Evolutionary conservation across 768 basidiomycete genomes (phyloP).

Genomic region (Leccinum boreale): DNA sequence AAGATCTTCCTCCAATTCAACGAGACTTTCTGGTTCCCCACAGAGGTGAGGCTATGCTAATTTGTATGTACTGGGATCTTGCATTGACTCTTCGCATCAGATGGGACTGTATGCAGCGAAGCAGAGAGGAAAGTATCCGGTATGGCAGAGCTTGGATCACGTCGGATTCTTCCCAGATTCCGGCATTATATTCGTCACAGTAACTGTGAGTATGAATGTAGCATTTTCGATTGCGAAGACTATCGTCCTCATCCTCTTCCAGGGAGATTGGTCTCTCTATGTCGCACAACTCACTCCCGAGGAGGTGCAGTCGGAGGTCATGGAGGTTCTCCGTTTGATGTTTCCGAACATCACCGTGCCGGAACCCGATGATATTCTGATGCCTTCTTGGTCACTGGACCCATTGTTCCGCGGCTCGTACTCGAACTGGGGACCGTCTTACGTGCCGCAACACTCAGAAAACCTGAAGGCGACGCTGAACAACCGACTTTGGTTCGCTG

Average conservation of each 20-base stretch:
- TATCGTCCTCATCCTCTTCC: background rate
- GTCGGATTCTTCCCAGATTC: conserved; percentile 57
- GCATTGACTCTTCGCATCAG: conserved; percentile 6
- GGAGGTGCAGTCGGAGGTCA: conserved; percentile 49
- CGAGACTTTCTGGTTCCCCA: conserved; percentile 57
- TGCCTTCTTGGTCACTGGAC: conserved; percentile 53
- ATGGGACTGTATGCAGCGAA: conserved; percentile 54
- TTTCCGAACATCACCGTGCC: conserved; percentile 53
- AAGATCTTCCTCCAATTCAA: conserved; percentile 68
- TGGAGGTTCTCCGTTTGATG: conserved; percentile 58
- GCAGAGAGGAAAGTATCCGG: conserved; percentile 58
- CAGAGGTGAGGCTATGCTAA: conserved; percentile 29
- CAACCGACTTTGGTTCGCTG: conserved; percentile 55
- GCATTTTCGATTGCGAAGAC: background rate
- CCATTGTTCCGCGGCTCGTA: conserved; percentile 47
- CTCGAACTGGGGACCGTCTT: conserved; percentile 68
- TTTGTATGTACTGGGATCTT: no score
- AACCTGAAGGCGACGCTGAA: conserved; percentile 55
- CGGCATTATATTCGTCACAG: conserved; percentile 38
- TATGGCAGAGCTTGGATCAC: conserved; percentile 67
- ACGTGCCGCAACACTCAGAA: conserved; percentile 48
- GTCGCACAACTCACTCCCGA: conserved; percentile 50
- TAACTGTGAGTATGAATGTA: conserved; percentile 20
- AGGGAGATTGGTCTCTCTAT: conserved; percentile 62
- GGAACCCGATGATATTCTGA: conserved; percentile 52